A percentile compares a stretch with the other conserved stretches of the same genome.
Conservation (phyloP, 352 stramenopile species). For the Phytopythium boreale region DNA sequence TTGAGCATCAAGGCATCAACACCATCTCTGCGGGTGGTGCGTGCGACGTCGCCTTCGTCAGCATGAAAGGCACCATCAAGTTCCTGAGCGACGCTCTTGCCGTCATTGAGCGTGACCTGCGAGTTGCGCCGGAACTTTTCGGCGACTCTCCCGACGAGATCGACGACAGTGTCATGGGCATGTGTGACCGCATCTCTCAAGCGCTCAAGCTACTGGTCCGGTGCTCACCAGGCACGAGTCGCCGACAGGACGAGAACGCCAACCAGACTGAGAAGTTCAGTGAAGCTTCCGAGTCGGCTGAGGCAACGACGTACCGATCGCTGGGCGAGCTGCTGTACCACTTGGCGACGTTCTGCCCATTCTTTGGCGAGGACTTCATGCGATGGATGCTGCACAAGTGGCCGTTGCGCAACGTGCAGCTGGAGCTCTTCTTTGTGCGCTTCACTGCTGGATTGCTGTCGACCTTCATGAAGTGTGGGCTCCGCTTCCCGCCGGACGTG, state of each 20-base stretch:
- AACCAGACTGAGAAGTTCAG: constrained; percentile 68
- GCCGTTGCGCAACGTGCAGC: constrained; percentile 65
- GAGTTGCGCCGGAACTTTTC: constrained; percentile 33
- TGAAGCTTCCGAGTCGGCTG: constrained; percentile 54
- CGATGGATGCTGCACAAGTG: constrained; percentile 72
- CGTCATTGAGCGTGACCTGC: constrained; percentile 36
- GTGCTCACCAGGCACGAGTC: constrained; percentile 42
- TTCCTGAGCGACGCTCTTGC: constrained; percentile 50
- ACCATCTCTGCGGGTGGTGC: constrained; percentile 1
- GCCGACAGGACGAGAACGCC: constrained; percentile 35
- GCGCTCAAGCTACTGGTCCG: constrained; percentile 53
- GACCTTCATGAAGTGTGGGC: constrained; percentile 55
- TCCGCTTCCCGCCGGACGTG: constrained; percentile 46
- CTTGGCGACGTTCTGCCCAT: constrained; percentile 55
- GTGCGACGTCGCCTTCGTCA: constrained; percentile 39
- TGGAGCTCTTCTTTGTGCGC: constrained; percentile 74
- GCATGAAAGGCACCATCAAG: constrained; percentile 51
- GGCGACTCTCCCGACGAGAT: constrained; percentile 34
- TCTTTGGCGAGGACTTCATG: constrained; percentile 60
- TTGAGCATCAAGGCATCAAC: constrained; percentile 47
- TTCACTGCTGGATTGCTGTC: constrained; percentile 58
- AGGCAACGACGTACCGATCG: constrained; percentile 60
- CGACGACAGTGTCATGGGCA: constrained; percentile 22
- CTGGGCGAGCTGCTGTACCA: constrained; percentile 63
- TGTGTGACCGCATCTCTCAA: constrained; percentile 47